Base-by-base conservation (phyloP, 495 filamentous ascomycete species). In the Talaromyces thailandensis region DNA sequence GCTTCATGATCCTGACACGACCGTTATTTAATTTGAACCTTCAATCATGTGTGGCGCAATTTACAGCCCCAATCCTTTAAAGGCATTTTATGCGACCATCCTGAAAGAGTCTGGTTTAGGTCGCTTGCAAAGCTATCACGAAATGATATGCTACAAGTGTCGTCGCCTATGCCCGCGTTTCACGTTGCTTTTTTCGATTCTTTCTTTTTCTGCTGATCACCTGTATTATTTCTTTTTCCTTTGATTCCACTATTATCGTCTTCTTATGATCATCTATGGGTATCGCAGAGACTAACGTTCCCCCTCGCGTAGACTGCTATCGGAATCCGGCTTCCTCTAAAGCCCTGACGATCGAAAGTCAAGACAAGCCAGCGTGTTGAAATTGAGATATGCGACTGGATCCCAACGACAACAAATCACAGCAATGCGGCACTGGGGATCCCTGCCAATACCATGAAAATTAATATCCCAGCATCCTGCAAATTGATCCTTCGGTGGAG, bases 321-420 rank as follows among this genome's bases (percentile, higher is more conserved):
- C 86, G 64, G 87, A 90, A 76, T 90, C 87, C 64, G 87, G 87
- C 69, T 90, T 90, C 78, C 77, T 90, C 72, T 89, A 84, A 80
- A 65, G 63, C 64, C 64, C 48, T 58, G 26, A 62, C 59, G 35
- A 48, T 45, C 37, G 40, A 51, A 32, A 61, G 9, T 31, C 52
- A 48, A 45, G 23, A 60, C 58, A 58, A 43, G 40, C 24, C 31
- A 14, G 40, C 14, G 26, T 61, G 55, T 35, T 28, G 24, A 53
- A 18, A 53, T 28, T 53, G 23, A 53, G 50, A 53, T 21, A 23
- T 57, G 11, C 55, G 16, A 35, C 26, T 9, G 29, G n/a, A 5
- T 21, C 29, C n/a, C 5, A 21, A 23, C 26, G 29, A 18, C 55
- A 35, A 57, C 55, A 14, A 57, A 57, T 57, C 26, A 57, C 55